Conservation (phyloP, 768 basidiomycete genomes). For the Dacryopinax spathularia region DNA sequence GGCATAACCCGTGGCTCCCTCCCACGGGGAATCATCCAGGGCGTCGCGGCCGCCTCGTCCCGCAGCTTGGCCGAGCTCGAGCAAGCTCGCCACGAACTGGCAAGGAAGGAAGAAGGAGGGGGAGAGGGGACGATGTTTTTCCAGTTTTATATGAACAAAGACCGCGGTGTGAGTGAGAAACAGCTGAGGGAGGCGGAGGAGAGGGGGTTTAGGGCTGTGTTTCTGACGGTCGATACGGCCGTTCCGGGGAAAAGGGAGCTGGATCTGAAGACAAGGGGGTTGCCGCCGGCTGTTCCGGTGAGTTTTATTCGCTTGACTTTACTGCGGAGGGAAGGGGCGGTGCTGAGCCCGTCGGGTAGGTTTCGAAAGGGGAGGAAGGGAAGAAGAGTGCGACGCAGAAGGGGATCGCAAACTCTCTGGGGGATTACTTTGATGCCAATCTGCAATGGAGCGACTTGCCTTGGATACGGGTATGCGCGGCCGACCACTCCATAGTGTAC, state of each 20-base stretch:
- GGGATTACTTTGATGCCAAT: slow-evolving; percentile 24
- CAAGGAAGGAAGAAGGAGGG: slow-evolving; percentile 10
- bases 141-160: slow-evolving; percentile 22
- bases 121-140: slow-evolving; percentile 22
- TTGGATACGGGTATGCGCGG: slow-evolving; percentile 10
- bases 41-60: slow-evolving; percentile 28
- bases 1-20: slow-evolving; percentile 22
- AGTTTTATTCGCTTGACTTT: neutral
- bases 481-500: slow-evolving; percentile 4
- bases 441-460: slow-evolving; percentile 21
- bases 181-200: slow-evolving; percentile 58
- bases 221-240: slow-evolving; percentile 83
- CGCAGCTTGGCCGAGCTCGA: slow-evolving; percentile 23
- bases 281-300: slow-evolving; percentile 18
- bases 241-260: slow-evolving; percentile 66
- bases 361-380: no score
- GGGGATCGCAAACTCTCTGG: slow-evolving; percentile 23
- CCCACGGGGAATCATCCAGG: slow-evolving; percentile 17
- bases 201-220: slow-evolving; percentile 74
- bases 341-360: no score
- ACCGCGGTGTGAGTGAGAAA: slow-evolving; percentile 38
- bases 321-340: no score
- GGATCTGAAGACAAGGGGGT: slow-evolving; percentile 40
- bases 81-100: no score
- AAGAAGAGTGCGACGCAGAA: slow-evolving; percentile 3